Evolutionary conservation across 1,139 yeast genomes (phyloP).

Genomic region (Saccharomyces hybrid): DNA sequence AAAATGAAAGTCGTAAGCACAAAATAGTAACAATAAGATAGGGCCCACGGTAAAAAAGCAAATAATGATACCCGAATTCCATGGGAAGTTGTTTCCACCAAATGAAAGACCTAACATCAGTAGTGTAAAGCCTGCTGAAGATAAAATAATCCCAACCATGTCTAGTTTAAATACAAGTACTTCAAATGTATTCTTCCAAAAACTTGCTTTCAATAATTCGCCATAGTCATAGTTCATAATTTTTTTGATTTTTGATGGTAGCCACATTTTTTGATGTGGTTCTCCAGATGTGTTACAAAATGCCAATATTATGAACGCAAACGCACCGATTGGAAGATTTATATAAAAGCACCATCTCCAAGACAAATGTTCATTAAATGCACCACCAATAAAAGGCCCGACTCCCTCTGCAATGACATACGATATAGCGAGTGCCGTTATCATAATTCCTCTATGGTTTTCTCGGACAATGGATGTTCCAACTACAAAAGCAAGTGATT

Average conservation of each 20-base stretch:
- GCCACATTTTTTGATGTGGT: background rate
- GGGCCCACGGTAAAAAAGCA: slow-evolving; percentile 3
- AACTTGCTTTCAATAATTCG: background rate
- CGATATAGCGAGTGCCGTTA: slow-evolving; percentile 41
- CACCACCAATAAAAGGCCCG: slow-evolving; percentile 63
- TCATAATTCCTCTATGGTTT: slow-evolving; percentile 43
- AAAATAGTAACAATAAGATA: background rate
- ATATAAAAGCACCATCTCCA: slow-evolving; percentile 76
- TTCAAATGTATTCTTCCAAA: slow-evolving; percentile 29
- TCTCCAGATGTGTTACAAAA: slow-evolving; percentile 34
- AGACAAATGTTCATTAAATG: slow-evolving; percentile 45
- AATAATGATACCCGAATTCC: slow-evolving; percentile 2
- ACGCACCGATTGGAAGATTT: slow-evolving; percentile 57
- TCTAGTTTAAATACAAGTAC: slow-evolving; percentile 37
- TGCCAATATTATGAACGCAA: slow-evolving; percentile 39
- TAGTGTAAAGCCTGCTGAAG: slow-evolving; percentile 37
- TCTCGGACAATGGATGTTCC: slow-evolving; percentile 52
- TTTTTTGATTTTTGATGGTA: background rate
- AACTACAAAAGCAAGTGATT: slow-evolving; percentile 48
- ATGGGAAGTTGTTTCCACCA: slow-evolving; percentile 3
- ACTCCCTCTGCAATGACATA: slow-evolving; percentile 48
- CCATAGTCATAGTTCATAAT: background rate
- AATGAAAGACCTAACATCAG: slow-evolving; percentile 5
- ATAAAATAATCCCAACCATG: slow-evolving; percentile 38
- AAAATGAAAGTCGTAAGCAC: slow-evolving; percentile 2